Percentiles rank a stretch among this genome's conserved stretches.
These are phyloP conservation scores for Gaeumannomyces sp. DNA, from an alignment of 2,329 filamentous ascomycete species.

Conservation along the genomic window DNA sequence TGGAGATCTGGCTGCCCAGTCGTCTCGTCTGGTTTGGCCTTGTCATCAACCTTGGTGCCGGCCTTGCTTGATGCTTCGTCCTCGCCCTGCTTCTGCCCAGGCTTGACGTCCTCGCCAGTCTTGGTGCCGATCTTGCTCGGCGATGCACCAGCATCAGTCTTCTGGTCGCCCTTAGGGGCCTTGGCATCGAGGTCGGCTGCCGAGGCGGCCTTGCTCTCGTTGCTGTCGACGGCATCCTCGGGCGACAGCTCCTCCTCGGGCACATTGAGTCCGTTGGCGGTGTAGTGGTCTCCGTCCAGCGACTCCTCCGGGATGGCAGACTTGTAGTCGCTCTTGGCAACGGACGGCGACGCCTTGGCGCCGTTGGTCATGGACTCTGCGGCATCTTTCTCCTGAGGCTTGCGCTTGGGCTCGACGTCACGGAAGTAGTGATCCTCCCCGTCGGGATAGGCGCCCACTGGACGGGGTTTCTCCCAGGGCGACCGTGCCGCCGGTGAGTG, in stretches of 20 bases:
- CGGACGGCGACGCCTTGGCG: neutral
- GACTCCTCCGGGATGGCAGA: neutral
- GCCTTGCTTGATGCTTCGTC: neutral
- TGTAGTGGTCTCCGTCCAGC: neutral
- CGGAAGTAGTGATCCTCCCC: conserved; percentile 6
- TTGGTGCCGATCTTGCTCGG: neutral
- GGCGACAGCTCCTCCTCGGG: conserved; percentile 14
- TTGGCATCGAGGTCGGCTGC: conserved; percentile 9
- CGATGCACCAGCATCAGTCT: neutral
- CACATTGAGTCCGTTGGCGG: conserved; percentile 10
- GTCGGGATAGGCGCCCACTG: conserved; percentile 6
- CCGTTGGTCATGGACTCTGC: conserved; percentile 4
- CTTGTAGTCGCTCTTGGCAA: neutral
- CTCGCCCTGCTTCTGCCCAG: neutral
- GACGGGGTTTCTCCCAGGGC: conserved; percentile 2
- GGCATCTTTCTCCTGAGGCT: conserved; percentile 10
- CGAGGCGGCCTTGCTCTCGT: neutral
- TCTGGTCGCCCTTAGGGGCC: conserved; percentile 14
- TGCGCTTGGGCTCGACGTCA: conserved; percentile 2
- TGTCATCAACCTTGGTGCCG: conserved; percentile 9
- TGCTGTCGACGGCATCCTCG: conserved; percentile 8
- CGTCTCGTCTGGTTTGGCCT: conserved; percentile 7
- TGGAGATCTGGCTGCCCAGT: conserved; percentile 12
- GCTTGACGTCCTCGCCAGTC: neutral
- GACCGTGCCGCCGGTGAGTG: neutral